These are phyloP conservation scores for Microsporum audouinii DNA, from an alignment of 2,329 filamentous ascomycete genomes.

Conservation along the genomic window DNA sequence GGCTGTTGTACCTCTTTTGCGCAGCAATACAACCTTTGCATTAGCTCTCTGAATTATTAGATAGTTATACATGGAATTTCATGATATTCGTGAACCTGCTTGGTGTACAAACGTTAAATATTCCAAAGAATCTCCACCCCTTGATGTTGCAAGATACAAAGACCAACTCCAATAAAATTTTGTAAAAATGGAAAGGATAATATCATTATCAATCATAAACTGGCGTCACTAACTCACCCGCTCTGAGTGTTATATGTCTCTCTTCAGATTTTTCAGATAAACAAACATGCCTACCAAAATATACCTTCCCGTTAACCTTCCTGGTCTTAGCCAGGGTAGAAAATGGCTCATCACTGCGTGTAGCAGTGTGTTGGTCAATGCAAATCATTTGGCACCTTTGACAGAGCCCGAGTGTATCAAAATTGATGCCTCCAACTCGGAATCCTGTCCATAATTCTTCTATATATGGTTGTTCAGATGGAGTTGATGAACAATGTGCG, in stretches of 20 bases:
- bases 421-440: constrained; percentile 45
- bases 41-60: background rate
- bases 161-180: background rate
- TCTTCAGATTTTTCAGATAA: constrained; percentile 23
- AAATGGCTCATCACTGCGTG: constrained; percentile 73
- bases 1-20: background rate
- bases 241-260: constrained; percentile 23
- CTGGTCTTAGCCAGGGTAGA: constrained; percentile 79
- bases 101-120: background rate
- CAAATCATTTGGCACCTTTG: constrained; percentile 94
- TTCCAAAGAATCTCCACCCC: background rate
- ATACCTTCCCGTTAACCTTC: constrained; percentile 69
- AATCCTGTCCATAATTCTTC: constrained; percentile 70
- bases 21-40: background rate
- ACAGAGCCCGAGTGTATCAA: constrained; percentile 66
- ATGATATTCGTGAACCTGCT: background rate
- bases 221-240: constrained; percentile 31
- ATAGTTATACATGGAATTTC: background rate
- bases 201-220: constrained; percentile 14
- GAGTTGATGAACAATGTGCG: constrained; percentile 26
- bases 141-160: background rate
- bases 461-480: constrained; percentile 49
- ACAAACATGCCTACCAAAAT: constrained; percentile 70
- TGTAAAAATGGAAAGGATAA: background rate
- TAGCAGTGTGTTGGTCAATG: constrained; percentile 71